Conservation (phyloP, 371 early-diverging fungal genomes). For the Sporodiniella umbellata region DNA sequence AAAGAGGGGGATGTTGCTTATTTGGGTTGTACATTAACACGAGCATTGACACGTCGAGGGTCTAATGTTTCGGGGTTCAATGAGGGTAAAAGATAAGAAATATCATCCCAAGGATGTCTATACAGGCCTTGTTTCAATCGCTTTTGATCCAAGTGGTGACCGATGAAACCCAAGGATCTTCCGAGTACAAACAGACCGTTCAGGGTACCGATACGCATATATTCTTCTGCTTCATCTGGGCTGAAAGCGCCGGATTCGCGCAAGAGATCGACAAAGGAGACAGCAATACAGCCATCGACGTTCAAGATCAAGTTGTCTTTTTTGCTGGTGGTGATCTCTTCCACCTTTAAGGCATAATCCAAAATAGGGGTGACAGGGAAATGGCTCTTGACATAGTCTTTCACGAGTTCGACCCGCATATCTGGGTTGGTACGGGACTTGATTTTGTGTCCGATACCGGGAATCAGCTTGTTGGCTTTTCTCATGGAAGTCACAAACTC, state of each 20-base stretch:
- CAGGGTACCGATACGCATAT: constrained; percentile 92
- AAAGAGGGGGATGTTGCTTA: background rate
- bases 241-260: constrained; percentile 92
- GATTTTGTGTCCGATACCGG: constrained; percentile 98
- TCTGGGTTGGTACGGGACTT: constrained; percentile 98
- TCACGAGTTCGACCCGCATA: constrained; percentile 92
- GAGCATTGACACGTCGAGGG: constrained; percentile 50
- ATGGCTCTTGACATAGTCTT: constrained; percentile 85
- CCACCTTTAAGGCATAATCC: constrained; percentile 92
- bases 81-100: constrained; percentile 81
- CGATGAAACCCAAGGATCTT: constrained; percentile 94
- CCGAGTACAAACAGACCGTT: constrained; percentile 97
- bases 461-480: constrained; percentile 86
- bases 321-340: constrained; percentile 94
- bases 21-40: constrained; percentile 43
- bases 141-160: constrained; percentile 97
- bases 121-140: constrained; percentile 96
- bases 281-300: constrained; percentile 96
- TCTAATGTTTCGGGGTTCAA: constrained; percentile 46
- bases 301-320: constrained; percentile 98
- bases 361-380: constrained; percentile 89
- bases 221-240: constrained; percentile 95
- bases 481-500: constrained; percentile 93
- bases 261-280: constrained; percentile 93
- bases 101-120: constrained; percentile 98